A percentile compares a stretch with the other conserved stretches of the same genome.
phyloP scores from a whole-genome alignment of 495 filamentous ascomycete genomes.

The Podospora australis region DNA sequence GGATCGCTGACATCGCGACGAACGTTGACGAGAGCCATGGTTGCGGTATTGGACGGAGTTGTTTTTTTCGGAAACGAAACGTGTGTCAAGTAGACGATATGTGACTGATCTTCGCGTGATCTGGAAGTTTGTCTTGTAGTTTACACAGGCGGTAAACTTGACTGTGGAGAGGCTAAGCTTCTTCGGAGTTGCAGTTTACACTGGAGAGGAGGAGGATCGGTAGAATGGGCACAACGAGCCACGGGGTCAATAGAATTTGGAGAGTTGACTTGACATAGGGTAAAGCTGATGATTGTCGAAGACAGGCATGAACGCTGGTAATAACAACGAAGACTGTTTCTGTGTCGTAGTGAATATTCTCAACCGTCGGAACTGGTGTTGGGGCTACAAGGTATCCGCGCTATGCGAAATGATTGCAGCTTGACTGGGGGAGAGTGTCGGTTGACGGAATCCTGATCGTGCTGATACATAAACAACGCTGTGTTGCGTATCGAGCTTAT shows the following conservation, averaged over 20 bases:
- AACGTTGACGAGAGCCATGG: slow-evolving; percentile 78
- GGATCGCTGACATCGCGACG: slow-evolving; percentile 96
- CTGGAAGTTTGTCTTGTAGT: too few species aligned
- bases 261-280: slow-evolving; percentile 16
- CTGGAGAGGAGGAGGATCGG: slow-evolving; percentile 28
- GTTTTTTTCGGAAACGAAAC: slow-evolving; percentile 16
- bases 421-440: slow-evolving; percentile 80
- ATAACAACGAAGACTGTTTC: slow-evolving; percentile 19
- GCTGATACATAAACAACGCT: slow-evolving; percentile 54
- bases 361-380: slow-evolving; percentile 83
- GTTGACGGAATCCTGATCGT: slow-evolving; percentile 48
- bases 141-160: too few species aligned
- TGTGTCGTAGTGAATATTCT: too few species aligned
- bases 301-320: slow-evolving; percentile 49
- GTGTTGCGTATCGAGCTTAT: slow-evolving; percentile 35
- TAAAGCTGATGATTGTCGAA: slow-evolving; percentile 38
- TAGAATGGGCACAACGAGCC: slow-evolving; percentile 22
- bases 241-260: slow-evolving; percentile 40
- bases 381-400: slow-evolving; percentile 80
- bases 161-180: not conserved
- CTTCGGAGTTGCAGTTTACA: not conserved
- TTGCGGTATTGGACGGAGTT: slow-evolving; percentile 35
- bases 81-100: slow-evolving; percentile 11
- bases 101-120: slow-evolving; percentile 1
- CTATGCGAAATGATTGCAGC: slow-evolving; percentile 90